phyloP scores from a whole-genome alignment of 805 yeast genomes.

The Cyberlindnera sargentensis region DNA sequence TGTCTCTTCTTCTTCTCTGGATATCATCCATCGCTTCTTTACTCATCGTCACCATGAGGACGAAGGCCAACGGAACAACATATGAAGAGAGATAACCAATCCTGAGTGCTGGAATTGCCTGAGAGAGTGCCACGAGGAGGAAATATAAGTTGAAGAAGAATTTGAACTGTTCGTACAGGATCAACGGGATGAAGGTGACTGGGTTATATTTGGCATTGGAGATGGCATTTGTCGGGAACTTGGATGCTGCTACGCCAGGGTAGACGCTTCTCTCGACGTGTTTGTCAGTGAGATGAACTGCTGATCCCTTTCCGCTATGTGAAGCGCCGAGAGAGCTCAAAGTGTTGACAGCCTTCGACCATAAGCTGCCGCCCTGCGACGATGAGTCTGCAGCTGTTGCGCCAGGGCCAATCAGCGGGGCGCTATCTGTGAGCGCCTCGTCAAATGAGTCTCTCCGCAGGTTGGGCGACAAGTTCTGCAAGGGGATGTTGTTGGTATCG shows the following conservation, averaged over 20 bases:
- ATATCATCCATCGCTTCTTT: constrained; percentile 96
- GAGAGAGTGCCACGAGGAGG: constrained; percentile 88
- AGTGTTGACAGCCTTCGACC: no score
- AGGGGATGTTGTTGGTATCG: constrained; percentile 27
- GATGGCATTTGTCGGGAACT: constrained; percentile 64
- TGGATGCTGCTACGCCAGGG: constrained; percentile 34
- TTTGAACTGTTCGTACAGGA: constrained; percentile 92
- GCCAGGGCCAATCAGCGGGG: constrained; percentile 9
- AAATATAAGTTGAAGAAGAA: constrained; percentile 93
- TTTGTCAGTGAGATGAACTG: constrained; percentile 23
- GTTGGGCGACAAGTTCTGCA: constrained; percentile 23
- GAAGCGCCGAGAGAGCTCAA: neutral
- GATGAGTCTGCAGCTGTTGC: neutral
- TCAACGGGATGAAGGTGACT: constrained; percentile 77
- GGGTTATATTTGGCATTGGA: constrained; percentile 94
- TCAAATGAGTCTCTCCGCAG: constrained; percentile 22
- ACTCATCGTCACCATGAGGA: constrained; percentile 83
- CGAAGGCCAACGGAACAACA: constrained; percentile 91
- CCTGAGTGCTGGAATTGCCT: constrained; percentile 79
- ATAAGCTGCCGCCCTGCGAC: no score
- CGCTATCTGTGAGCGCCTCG: constrained; percentile 16
- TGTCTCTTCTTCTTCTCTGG: constrained; percentile 82
- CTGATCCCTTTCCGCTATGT: constrained; percentile 1
- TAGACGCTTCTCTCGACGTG: constrained; percentile 34
- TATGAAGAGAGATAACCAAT: constrained; percentile 93